These are phyloP conservation scores for Podaxis mareebaensis DNA, from an alignment of 768 basidiomycete species.

Conservation along the genomic window DNA sequence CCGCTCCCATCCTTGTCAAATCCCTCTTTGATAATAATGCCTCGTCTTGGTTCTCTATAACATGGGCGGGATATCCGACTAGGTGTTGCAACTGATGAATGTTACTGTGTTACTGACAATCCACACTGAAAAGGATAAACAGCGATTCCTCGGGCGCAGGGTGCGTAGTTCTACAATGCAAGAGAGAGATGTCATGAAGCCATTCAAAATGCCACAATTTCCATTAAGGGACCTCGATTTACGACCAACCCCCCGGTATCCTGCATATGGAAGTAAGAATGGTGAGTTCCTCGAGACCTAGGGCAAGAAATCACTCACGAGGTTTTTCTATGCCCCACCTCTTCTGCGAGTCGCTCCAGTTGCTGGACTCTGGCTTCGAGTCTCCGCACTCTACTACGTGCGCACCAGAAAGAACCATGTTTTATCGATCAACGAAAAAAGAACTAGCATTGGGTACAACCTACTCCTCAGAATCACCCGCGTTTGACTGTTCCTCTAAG, in stretches of 20 bases:
- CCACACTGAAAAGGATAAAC: conserved; percentile 45
- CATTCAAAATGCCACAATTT: no score
- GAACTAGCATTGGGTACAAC: background rate
- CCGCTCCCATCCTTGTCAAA: no score
- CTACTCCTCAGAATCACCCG: background rate
- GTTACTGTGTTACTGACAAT: conserved; percentile 88
- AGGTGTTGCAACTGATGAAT: conserved; percentile 65
- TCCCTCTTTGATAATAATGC: no score
- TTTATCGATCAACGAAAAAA: background rate
- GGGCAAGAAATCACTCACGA: background rate
- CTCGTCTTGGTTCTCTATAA: conserved; percentile 58
- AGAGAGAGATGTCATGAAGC: no score
- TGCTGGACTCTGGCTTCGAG: background rate
- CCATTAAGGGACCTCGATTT: no score
- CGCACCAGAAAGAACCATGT: background rate
- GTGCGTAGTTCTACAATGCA: no score
- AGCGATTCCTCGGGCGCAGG: background rate
- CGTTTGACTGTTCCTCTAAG: background rate
- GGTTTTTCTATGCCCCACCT: background rate
- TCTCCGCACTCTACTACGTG: no score
- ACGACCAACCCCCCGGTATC: no score
- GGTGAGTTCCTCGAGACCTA: background rate
- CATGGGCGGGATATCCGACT: conserved; percentile 26
- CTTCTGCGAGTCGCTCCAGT: background rate
- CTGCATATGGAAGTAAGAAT: no score